Percentiles rank a stretch among this genome's conserved stretches.
Evolutionary conservation across 805 yeast genomes (phyloP).

Genomic region (Cyberlindnera americana): DNA sequence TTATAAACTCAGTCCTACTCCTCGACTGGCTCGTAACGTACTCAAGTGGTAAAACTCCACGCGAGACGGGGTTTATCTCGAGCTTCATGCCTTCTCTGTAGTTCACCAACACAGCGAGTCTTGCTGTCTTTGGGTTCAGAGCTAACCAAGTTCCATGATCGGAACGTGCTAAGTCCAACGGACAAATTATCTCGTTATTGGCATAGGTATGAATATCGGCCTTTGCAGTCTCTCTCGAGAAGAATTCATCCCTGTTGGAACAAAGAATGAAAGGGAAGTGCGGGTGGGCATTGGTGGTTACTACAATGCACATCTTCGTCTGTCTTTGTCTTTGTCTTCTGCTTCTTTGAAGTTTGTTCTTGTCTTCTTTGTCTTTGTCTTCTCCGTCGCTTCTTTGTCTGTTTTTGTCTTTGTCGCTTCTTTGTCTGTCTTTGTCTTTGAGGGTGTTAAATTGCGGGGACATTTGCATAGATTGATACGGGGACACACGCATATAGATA

Average conservation of each 20-base stretch:
- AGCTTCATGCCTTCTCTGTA: conserved; percentile 47
- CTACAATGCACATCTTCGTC: conserved; percentile 67
- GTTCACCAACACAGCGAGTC: conserved; percentile 73
- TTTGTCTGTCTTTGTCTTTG: not conserved
- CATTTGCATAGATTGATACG: no score
- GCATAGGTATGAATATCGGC: conserved; percentile 41
- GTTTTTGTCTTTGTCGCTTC: not conserved
- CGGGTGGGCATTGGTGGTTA: conserved; percentile 65
- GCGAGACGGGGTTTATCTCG: conserved; percentile 31
- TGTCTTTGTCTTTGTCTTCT: not conserved
- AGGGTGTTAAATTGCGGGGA: not conserved
- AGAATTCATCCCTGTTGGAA: conserved; percentile 86
- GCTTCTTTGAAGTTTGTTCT: not conserved
- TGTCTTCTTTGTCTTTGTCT: not conserved
- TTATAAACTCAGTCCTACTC: conserved; percentile 23
- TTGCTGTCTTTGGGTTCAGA: conserved; percentile 46
- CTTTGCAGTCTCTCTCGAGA: conserved; percentile 65
- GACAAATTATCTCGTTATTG: conserved; percentile 46
- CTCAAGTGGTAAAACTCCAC: conserved; percentile 44
- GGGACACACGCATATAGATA: no score
- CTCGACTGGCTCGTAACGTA: conserved; percentile 31
- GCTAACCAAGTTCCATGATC: conserved; percentile 96
- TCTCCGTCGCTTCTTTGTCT: no score
- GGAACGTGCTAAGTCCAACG: conserved; percentile 65
- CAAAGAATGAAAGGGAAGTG: conserved; percentile 71